phyloP scores from a whole-genome alignment of 23 red algal species.

The Cyanidioschyzon merolae region DNA sequence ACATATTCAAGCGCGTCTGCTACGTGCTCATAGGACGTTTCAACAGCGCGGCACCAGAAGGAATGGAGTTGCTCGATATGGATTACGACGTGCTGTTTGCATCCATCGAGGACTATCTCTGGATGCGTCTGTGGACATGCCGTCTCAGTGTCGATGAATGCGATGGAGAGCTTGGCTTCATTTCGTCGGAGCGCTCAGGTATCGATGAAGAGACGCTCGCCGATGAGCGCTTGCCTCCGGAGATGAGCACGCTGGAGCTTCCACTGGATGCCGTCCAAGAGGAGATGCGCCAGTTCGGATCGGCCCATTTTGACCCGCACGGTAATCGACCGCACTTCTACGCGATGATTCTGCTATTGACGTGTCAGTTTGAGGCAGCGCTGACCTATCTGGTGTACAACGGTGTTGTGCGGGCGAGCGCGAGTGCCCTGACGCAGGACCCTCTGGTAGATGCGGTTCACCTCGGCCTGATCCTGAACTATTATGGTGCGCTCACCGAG shows the following conservation, averaged over 20 bases:
- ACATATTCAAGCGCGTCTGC: slow-evolving; percentile 52
- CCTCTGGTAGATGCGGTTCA: slow-evolving; percentile 53
- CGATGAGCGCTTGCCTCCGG: slow-evolving; percentile 26
- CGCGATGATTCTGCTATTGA: slow-evolving; percentile 51
- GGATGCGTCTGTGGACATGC: slow-evolving; percentile 49
- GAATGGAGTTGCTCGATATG: slow-evolving; percentile 38
- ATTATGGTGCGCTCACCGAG: slow-evolving; percentile 53
- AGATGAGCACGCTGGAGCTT: slow-evolving; percentile 33
- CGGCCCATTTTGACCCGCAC: slow-evolving; percentile 57
- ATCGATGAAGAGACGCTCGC: not conserved
- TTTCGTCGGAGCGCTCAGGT: not conserved
- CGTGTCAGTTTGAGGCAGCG: slow-evolving; percentile 40
- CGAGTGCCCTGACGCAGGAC: slow-evolving; percentile 14
- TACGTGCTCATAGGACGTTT: slow-evolving; percentile 44
- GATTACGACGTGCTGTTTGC: slow-evolving; percentile 66
- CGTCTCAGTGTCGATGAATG: slow-evolving; percentile 38
- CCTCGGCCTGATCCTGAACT: slow-evolving; percentile 42
- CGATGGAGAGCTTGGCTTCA: not conserved
- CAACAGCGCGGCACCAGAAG: slow-evolving; percentile 32
- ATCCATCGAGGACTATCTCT: slow-evolving; percentile 89
- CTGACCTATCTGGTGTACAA: slow-evolving; percentile 29
- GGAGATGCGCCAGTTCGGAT: slow-evolving; percentile 52
- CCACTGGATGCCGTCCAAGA: slow-evolving; percentile 35
- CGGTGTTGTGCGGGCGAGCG: not conserved
- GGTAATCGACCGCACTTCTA: slow-evolving; percentile 59